phyloP scores from a whole-genome alignment of 106 monocot genomes.

The Acorus calamus region DNA sequence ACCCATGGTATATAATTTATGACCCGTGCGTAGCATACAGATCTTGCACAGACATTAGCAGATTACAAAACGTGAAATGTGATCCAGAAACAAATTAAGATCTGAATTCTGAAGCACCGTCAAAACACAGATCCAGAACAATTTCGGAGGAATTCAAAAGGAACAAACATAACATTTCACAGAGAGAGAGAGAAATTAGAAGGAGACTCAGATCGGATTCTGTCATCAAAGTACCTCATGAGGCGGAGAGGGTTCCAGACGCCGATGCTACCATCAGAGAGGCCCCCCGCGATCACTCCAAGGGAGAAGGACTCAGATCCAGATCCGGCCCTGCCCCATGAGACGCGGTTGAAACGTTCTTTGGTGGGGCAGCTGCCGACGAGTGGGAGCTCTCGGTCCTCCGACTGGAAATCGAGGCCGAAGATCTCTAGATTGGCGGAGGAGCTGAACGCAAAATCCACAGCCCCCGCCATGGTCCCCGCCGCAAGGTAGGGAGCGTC shows the following conservation, averaged over 20 bases:
- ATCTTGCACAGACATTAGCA: no score
- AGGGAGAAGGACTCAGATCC: constrained; percentile 43
- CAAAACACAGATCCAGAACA: no score
- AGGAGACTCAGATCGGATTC: background rate
- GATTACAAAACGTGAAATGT: no score
- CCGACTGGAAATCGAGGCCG: constrained; percentile 68
- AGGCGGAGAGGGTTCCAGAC: constrained; percentile 77
- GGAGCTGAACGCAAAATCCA: constrained; percentile 84
- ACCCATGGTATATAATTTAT: no score
- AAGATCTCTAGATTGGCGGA: constrained; percentile 94
- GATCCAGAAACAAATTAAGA: no score
- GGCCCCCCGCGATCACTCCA: constrained; percentile 81
- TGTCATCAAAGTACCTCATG: constrained; percentile 31
- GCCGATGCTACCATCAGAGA: constrained; percentile 60
- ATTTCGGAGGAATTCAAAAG: no score
- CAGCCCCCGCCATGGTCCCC: constrained; percentile 89
- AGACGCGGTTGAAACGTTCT: constrained; percentile 83
- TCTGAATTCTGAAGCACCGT: no score
- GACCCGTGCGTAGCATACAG: no score
- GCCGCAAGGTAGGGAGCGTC: constrained; percentile 79
- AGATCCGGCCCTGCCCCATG: constrained; percentile 51
- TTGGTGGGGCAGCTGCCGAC: constrained; percentile 46
- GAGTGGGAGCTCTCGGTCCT: constrained; percentile 47
- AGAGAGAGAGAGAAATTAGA: background rate
- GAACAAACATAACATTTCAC: no score